Evolutionary conservation across 2,329 filamentous ascomycete species (phyloP), one percentile per base, ranked within the genome.

Genomic region (Phaeosphaeriaceae sp.): DNA sequence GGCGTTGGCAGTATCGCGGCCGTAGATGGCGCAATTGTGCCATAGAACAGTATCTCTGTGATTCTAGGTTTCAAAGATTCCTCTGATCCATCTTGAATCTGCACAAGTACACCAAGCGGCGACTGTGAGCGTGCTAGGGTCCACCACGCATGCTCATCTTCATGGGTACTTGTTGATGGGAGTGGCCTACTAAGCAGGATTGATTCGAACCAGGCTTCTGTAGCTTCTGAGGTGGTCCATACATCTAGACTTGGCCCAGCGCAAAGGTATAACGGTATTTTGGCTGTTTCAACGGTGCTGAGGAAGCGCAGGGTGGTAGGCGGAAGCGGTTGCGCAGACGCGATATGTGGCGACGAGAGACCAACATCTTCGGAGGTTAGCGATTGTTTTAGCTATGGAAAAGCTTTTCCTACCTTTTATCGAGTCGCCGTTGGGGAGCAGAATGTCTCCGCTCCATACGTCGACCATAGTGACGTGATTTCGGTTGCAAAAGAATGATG

Each of bases 31-130:
- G 63, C 65, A 52, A 75, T 68, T 2, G 75, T 75, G 7, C 78
- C 80, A 54, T 81, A 83, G 59, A 84, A 79, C 4, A 84, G 69
- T 0, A 84, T 63, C 49, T 84, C 81, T 0, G 81, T 82, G 2
- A 78, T 60, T 19, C 61, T 61, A 0, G 72, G 68, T 7, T 57
- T 57, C 0, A 51, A 51, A 2, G 15, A 25, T 0, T 25, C 48
- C 3, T 53, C 25, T 11, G 25, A 44, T 17, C 49, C 33, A 9
- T 51, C 50, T 3, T 68, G 53, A 0, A 79, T 73, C 48, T 75
- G 68, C 1, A 70, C 75, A 5, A 81, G 62, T 11, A 82, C 68
- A 1, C 79, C 79, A 36, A 80, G 58, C 7, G 76, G 74, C 2
- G 79, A 79, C 48, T 81, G 78, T 1, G 72, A 65, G 11, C 66